Conservation (phyloP, 2,329 filamentous ascomycete species). For the Pseudogymnoascus sp. region DNA sequence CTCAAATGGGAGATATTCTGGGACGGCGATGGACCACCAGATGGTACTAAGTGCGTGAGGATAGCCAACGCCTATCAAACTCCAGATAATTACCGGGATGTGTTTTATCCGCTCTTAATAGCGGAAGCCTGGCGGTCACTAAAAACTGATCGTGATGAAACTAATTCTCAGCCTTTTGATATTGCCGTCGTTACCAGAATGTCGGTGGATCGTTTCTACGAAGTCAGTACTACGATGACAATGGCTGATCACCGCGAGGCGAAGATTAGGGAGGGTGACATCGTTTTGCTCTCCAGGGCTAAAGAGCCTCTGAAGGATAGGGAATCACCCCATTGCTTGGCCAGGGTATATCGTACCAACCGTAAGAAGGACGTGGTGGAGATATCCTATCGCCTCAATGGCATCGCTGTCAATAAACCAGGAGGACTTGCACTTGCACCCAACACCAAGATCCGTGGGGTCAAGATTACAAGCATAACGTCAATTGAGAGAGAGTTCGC, state of each 20-base stretch:
- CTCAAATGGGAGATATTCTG: constrained; percentile 95
- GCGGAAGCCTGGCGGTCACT: constrained; percentile 96
- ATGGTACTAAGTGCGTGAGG: constrained; percentile 61
- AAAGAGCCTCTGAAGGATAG: constrained; percentile 61
- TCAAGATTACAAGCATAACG: constrained; percentile 87
- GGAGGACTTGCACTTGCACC: constrained; percentile 60
- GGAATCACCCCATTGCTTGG: constrained; percentile 71
- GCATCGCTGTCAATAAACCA: constrained; percentile 42
- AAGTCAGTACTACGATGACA: constrained; percentile 79
- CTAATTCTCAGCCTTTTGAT: constrained; percentile 71
- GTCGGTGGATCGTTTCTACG: constrained; percentile 86
- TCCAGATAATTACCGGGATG: constrained; percentile 73
- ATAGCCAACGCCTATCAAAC: constrained; percentile 74
- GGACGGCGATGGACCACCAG: constrained; percentile 76
- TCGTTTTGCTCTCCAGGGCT: constrained; percentile 75
- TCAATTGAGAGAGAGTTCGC: constrained; percentile 95
- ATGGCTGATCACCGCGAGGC: constrained; percentile 63
- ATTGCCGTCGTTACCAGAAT: constrained; percentile 83
- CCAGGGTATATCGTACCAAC: constrained; percentile 71
- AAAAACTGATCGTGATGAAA: constrained; percentile 81
- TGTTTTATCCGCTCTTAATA: constrained; percentile 82
- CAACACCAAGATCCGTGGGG: constrained; percentile 61
- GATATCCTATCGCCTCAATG: constrained; percentile 76
- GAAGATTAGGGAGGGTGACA: constrained; percentile 73
- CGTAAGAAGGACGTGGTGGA: constrained; percentile 78